Evolutionary conservation across 495 filamentous ascomycete species (phyloP).

Genomic region (Rhypophila decipiens): DNA sequence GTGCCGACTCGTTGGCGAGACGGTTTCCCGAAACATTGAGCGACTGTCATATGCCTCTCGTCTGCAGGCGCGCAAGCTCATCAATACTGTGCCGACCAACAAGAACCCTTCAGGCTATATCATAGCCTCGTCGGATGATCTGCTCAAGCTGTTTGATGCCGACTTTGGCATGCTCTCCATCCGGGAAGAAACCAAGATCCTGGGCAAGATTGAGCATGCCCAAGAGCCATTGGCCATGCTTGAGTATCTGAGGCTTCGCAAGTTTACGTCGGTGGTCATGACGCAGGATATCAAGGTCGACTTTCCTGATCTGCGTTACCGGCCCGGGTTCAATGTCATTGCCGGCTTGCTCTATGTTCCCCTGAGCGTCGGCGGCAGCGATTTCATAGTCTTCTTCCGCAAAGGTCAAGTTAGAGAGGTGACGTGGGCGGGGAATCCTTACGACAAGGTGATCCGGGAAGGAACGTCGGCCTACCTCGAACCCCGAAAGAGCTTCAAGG

Average conservation of each 20-base stretch:
- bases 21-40: conserved; percentile 82
- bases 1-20: conserved; percentile 87
- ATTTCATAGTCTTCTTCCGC: conserved; percentile 92
- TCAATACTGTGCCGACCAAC: conserved; percentile 69
- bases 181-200: conserved; percentile 77
- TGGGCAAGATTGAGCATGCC: conserved; percentile 66
- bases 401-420: conserved; percentile 72
- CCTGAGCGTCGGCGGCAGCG: conserved; percentile 64
- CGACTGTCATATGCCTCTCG: conserved; percentile 80
- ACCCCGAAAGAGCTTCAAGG: conserved; percentile 69
- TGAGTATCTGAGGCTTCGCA: conserved; percentile 75
- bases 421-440: conserved; percentile 91
- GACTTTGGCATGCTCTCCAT: conserved; percentile 87
- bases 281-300: conserved; percentile 73
- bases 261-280: conserved; percentile 67
- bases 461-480: conserved; percentile 67
- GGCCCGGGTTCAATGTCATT: conserved; percentile 71
- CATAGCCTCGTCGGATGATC: conserved; percentile 81
- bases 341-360: conserved; percentile 83
- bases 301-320: conserved; percentile 77
- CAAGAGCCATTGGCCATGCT: conserved; percentile 83
- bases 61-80: conserved; percentile 74
- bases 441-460: conserved; percentile 66
- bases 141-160: conserved; percentile 79
- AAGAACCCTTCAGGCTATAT: conserved; percentile 89